Base-by-base conservation (phyloP, 1,284 basidiomycete genomes). In the Veloboletus limbatus region DNA sequence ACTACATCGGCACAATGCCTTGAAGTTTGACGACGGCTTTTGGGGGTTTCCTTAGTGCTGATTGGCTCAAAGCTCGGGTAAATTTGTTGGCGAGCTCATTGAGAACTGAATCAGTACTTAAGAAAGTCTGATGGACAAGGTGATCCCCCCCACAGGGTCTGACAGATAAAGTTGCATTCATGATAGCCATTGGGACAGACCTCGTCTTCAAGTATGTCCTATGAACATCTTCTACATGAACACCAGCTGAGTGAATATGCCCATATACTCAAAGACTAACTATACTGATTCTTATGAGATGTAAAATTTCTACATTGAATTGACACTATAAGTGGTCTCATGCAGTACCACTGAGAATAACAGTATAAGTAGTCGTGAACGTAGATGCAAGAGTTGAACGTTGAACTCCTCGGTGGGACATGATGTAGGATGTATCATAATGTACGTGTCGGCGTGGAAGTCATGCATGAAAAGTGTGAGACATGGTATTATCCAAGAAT, bases 91-190 rank as follows among this genome's bases (percentile, higher is more conserved):
- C n/a, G n/a, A n/a, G n/a, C n/a, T n/a, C n/a, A n/a, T n/a, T n/a
- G n/a, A n/a, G n/a, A n/a, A n/a, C n/a, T n/a, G n/a, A n/a, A n/a
- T n/a, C n/a, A n/a, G n/a, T n/a, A n/a, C n/a, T n/a, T n/a, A n/a
- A n/a, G n/a, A n/a, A n/a, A n/a, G n/a, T n/a, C n/a, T n/a, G n/a
- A n/a, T n/a, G n/a, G n/a, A n/a, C n/a, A n/a, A n/a, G n/a, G n/a
- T n/a, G n/a, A n/a, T n/a, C n/a, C n/a, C n/a, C n/a, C n/a, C n/a
- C n/a, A n/a, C n/a, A n/a, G n/a, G n/a, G n/a, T n/a, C n/a, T n/a
- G n/a, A n/a, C n/a, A n/a, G 60, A 66, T 14, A 72, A 69, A 53
- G 68, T 71, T 20, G 49, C 58, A 25, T 70, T 57, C 44, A 55
- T 71, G 41, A 64, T 65, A 41, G 53, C 54, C 13, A 49, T 69